These are phyloP conservation scores for Prorocentrum cordatum DNA, from an alignment of 169 alveolate species.

Conservation along the genomic window DNA sequence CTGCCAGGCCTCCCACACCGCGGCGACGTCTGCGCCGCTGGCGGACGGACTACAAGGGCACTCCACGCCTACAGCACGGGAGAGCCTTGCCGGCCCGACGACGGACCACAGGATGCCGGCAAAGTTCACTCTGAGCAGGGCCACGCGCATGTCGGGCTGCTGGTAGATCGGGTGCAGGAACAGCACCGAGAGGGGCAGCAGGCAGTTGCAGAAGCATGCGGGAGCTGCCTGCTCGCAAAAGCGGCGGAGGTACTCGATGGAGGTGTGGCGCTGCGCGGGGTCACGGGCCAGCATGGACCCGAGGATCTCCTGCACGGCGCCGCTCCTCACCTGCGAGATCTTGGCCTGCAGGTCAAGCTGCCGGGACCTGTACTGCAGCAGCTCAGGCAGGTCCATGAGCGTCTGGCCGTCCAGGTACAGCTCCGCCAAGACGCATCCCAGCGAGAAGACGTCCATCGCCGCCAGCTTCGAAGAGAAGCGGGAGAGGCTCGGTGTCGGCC, in stretches of 20 bases:
- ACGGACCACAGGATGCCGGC: conserved; percentile 6
- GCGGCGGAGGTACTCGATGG: background rate
- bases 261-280: background rate
- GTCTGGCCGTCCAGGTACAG: conserved; percentile 78
- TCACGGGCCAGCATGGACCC: background rate
- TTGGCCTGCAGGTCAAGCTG: background rate
- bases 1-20: no score
- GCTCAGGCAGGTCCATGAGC: conserved; percentile 74
- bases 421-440: conserved; percentile 82
- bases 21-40: no score
- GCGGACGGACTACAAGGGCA: no score
- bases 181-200: conserved; percentile 52
- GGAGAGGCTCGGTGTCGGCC: background rate
- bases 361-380: conserved; percentile 14
- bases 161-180: conserved; percentile 71
- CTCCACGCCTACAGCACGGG: no score
- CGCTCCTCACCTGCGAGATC: background rate
- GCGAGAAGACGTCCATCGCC: conserved; percentile 80
- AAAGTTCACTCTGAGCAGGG: conserved; percentile 31
- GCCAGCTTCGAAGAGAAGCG: background rate
- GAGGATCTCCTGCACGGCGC: background rate
- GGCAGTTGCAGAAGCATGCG: conserved; percentile 11
- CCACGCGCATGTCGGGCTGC: conserved; percentile 65
- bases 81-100: no score
- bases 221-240: background rate